These are phyloP conservation scores for Taphrina betulina DNA, from an alignment of 1,139 yeast genomes.

Conservation along the genomic window DNA sequence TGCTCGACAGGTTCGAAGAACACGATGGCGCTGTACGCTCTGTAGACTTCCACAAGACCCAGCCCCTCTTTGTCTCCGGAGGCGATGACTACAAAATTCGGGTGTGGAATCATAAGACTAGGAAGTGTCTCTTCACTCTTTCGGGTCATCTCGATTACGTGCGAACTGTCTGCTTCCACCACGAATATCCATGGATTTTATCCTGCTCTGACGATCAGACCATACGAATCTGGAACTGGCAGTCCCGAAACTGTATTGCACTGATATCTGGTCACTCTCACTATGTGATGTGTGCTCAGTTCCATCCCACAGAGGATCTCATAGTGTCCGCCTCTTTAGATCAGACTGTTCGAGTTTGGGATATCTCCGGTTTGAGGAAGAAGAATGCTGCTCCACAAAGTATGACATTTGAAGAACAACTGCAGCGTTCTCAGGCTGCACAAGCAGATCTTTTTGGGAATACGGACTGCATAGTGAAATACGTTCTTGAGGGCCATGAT, in stretches of 20 bases:
- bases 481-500: constrained; percentile 95
- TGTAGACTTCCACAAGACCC: constrained; percentile 95
- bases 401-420: constrained; percentile 71
- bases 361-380: constrained; percentile 90
- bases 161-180: constrained; percentile 91
- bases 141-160: constrained; percentile 92
- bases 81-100: constrained; percentile 95
- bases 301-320: constrained; percentile 93
- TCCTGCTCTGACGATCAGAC: constrained; percentile 98
- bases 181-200: constrained; percentile 95
- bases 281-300: constrained; percentile 96
- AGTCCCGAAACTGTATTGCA: constrained; percentile 85
- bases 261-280: constrained; percentile 97
- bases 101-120: constrained; percentile 92
- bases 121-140: constrained; percentile 87
- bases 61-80: constrained; percentile 93
- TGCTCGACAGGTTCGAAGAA: constrained; percentile 93
- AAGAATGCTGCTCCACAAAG: constrained; percentile 79
- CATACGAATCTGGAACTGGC: constrained; percentile 99
- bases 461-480: constrained; percentile 91
- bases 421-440: constrained; percentile 50
- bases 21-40: constrained; percentile 98
- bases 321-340: constrained; percentile 94
- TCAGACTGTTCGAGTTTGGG: constrained; percentile 99
- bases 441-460: constrained; percentile 90